phyloP scores from a whole-genome alignment of 495 filamentous ascomycete genomes.

The Clavariopsis aquatica region DNA sequence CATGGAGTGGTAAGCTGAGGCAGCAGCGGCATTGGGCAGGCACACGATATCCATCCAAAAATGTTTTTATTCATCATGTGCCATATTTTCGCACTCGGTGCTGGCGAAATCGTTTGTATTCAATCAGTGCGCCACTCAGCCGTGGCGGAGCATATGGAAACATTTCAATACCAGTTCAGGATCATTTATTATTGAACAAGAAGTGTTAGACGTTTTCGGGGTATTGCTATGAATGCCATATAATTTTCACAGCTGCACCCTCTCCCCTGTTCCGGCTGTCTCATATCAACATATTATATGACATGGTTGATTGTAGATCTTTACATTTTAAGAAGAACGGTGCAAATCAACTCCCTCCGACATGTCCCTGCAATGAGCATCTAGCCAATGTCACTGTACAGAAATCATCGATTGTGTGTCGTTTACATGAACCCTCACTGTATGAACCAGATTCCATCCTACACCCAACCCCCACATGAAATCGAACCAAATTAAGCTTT shows the following conservation, averaged over 20 bases:
- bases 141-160: not conserved
- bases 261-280: not conserved
- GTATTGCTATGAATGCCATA: not conserved
- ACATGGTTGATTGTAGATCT: not conserved
- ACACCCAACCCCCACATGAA: not conserved
- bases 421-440: no score
- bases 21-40: constrained; percentile 19
- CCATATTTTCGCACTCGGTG: not conserved
- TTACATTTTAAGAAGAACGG: no score
- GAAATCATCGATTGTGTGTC: no score
- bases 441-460: no score
- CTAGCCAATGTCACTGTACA: no score
- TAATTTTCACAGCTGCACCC: not conserved
- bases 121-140: not conserved
- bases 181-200: not conserved
- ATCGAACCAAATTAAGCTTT: not conserved
- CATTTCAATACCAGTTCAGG: not conserved
- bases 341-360: no score
- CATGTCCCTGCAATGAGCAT: no score
- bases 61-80: not conserved
- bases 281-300: not conserved
- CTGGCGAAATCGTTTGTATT: constrained; percentile 4
- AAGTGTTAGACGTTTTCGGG: not conserved
- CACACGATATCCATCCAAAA: constrained; percentile 25
- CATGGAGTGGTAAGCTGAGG: constrained; percentile 12